Evolutionary conservation across 2,329 filamentous ascomycete genomes (phyloP).

Genomic region (Colletotrichum tabaci): DNA sequence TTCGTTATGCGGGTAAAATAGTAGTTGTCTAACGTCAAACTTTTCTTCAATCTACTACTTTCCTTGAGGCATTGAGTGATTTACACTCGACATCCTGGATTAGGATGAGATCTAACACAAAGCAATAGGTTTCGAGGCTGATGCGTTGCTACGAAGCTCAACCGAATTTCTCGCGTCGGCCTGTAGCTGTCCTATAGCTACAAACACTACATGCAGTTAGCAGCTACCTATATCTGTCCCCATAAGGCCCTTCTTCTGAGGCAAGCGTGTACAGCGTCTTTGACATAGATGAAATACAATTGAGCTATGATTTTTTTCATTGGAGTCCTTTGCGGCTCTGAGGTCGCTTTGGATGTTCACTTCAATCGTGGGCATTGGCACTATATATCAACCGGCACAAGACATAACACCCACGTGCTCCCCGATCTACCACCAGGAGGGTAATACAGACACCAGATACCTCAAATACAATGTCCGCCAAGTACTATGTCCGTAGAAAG

Average conservation of each 20-base stretch:
- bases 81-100: no score
- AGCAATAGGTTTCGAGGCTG: neutral
- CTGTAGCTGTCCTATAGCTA: neutral
- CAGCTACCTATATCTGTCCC: no score
- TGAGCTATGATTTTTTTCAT: neutral
- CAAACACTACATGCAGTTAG: no score
- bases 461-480: neutral
- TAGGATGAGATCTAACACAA: no score
- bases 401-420: neutral
- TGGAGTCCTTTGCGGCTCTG: no score
- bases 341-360: neutral
- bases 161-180: rapidly evolving
- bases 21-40: neutral
- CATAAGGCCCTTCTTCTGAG: no score
- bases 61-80: neutral
- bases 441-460: neutral
- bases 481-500: neutral
- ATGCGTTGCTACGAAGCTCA: neutral
- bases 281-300: neutral
- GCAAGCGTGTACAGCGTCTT: no score
- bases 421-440: neutral
- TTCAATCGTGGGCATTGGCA: neutral
- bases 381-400: neutral
- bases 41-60: neutral
- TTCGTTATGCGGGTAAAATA: no score